Conservation (phyloP, 306 rosid species). For the Comarum palustre region DNA sequence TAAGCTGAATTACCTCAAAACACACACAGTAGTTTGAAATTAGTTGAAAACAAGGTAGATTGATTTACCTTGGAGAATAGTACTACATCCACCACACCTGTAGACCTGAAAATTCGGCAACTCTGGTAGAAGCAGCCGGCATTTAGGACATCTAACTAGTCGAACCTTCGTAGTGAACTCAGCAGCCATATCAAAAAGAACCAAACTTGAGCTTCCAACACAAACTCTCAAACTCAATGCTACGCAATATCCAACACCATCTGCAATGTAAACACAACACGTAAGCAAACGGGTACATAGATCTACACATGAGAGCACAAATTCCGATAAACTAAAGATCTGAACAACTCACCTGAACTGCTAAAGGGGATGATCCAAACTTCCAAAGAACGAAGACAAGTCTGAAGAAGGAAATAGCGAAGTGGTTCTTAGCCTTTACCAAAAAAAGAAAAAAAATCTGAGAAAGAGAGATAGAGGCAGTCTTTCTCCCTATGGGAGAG, state of each 20-base stretch:
- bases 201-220: constrained; percentile 14
- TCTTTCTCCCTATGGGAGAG: background rate
- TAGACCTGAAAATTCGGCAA: constrained; percentile 49
- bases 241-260: background rate
- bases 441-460: background rate
- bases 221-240: constrained; percentile 19
- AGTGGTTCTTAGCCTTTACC: background rate
- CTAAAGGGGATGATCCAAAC: background rate
- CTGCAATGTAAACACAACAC: constrained; percentile 33
- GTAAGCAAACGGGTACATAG: constrained; percentile 4
- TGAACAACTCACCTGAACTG: background rate
- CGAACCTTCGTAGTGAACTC: constrained; percentile 50
- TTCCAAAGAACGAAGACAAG: background rate
- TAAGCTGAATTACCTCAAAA: background rate
- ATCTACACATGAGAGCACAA: background rate
- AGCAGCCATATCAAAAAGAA: constrained; percentile 41
- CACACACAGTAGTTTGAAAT: background rate
- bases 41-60: background rate
- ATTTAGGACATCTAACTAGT: constrained; percentile 77
- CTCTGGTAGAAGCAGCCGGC: constrained; percentile 60
- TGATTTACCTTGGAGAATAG: constrained; percentile 64
- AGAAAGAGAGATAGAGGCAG: background rate
- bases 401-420: background rate
- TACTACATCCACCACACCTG: constrained; percentile 79
- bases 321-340: background rate